phyloP scores from a whole-genome alignment of 1,284 basidiomycete species.

The Flammula alnicola region DNA sequence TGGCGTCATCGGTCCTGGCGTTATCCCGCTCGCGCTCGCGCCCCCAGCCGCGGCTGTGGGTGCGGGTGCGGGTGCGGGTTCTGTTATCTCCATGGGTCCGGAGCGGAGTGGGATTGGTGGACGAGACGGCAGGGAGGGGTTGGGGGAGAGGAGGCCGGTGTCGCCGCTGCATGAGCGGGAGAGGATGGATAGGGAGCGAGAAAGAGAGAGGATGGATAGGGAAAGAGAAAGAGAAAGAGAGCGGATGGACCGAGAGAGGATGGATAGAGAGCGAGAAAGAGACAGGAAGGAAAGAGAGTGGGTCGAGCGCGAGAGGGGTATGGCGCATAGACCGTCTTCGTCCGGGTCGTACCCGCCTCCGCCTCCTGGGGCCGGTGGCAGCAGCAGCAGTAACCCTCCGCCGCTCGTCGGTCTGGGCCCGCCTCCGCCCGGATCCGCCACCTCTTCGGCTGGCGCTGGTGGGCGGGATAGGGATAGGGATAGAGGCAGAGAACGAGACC shows the following conservation, averaged over 20 bases:
- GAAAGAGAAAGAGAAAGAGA: slow-evolving; percentile 11
- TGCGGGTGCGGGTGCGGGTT: too few relatives aligned
- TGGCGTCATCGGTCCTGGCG: slow-evolving; percentile 11
- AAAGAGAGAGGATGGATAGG: slow-evolving; percentile 6
- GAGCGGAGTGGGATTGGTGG: slow-evolving; percentile 5
- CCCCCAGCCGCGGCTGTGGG: too few relatives aligned
- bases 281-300: slow-evolving; percentile 17
- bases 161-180: slow-evolving; percentile 25
- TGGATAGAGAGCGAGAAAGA: slow-evolving; percentile 11
- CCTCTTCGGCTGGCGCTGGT: too few relatives aligned
- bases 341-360: slow-evolving; percentile 4
- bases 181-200: slow-evolving; percentile 9
- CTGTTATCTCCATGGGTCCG: slow-evolving; percentile 2
- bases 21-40: background rate
- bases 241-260: slow-evolving; percentile 10
- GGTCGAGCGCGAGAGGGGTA: slow-evolving; percentile 2
- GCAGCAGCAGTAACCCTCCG: background rate
- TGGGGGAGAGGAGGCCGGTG: background rate
- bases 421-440: background rate
- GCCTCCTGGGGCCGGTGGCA: background rate
- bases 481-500: slow-evolving; percentile 9
- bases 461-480: slow-evolving; percentile 9
- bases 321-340: background rate
- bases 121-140: background rate
- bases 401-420: too few relatives aligned